Conservation (phyloP, 768 basidiomycete species). For the Collybia sordida region DNA sequence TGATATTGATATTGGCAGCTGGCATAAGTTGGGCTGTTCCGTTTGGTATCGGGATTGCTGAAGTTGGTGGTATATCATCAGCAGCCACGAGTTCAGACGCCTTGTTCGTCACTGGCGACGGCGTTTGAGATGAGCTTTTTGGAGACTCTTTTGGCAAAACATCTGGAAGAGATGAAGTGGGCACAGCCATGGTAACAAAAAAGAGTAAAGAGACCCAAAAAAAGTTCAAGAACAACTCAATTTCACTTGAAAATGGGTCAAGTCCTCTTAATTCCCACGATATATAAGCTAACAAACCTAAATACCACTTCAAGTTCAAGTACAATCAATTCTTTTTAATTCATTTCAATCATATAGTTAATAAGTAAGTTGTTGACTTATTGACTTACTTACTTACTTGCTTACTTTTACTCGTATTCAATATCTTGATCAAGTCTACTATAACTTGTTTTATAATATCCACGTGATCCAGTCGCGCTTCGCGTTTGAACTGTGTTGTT, state of each 20-base stretch:
- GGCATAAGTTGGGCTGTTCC: slow-evolving; percentile 5
- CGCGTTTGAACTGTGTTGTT: not conserved
- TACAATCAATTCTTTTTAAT: too few relatives aligned
- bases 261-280: slow-evolving; percentile 12
- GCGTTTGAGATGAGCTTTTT: slow-evolving; percentile 7
- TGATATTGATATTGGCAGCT: not conserved
- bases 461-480: slow-evolving; percentile 19
- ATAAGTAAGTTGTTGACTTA: too few relatives aligned
- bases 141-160: not conserved
- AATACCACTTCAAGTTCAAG: not conserved
- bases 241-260: slow-evolving; percentile 12
- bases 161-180: slow-evolving; percentile 10
- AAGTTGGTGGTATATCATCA: slow-evolving; percentile 14
- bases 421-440: too few relatives aligned
- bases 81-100: slow-evolving; percentile 6
- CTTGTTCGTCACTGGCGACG: slow-evolving; percentile 1
- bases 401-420: too few relatives aligned
- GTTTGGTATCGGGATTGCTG: slow-evolving; percentile 6
- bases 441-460: not conserved
- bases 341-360: too few relatives aligned
- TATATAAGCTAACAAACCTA: slow-evolving; percentile 10
- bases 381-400: too few relatives aligned
- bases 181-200: slow-evolving; percentile 12
- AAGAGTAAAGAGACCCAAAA: slow-evolving; percentile 1
- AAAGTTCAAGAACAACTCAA: slow-evolving; percentile 3